These are phyloP conservation scores for Pezizomycotina sp. DNA, from an alignment of 2,329 filamentous ascomycete genomes.

Conservation along the genomic window DNA sequence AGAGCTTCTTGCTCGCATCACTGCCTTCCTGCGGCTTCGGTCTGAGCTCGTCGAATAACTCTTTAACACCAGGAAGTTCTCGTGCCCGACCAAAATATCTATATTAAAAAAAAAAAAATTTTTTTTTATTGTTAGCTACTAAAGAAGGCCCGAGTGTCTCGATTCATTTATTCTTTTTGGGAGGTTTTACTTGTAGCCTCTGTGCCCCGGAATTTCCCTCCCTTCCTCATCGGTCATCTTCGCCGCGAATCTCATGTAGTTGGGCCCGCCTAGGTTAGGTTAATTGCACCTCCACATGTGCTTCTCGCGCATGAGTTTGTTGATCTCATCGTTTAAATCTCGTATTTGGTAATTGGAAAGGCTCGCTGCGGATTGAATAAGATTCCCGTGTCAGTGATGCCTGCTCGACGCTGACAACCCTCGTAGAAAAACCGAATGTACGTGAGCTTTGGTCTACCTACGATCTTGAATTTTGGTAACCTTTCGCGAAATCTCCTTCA, in stretches of 20 bases:
- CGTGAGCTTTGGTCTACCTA: conserved; percentile 2
- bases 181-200: conserved; percentile 70
- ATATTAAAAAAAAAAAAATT: too few species aligned
- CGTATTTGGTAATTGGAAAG: conserved; percentile 95
- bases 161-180: too few species aligned
- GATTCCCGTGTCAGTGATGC: background rate
- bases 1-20: conserved; percentile 28
- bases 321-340: conserved; percentile 97
- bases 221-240: conserved; percentile 60
- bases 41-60: conserved; percentile 71
- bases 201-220: conserved; percentile 46
- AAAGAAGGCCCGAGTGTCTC: too few species aligned
- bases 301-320: conserved; percentile 97
- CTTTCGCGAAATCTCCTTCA: conserved; percentile 94
- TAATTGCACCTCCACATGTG: conserved; percentile 99
- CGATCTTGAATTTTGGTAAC: conserved; percentile 86
- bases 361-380: conserved; percentile 31
- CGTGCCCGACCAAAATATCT: conserved; percentile 85
- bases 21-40: conserved; percentile 42
- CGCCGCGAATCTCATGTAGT: conserved; percentile 67
- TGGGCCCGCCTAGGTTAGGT: conserved; percentile 83
- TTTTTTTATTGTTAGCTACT: too few species aligned
- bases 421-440: too few species aligned
- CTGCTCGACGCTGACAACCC: too few species aligned
- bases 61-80: conserved; percentile 87